phyloP scores from a whole-genome alignment of 2,329 filamentous ascomycete species.

The Huntiella abstrusa region DNA sequence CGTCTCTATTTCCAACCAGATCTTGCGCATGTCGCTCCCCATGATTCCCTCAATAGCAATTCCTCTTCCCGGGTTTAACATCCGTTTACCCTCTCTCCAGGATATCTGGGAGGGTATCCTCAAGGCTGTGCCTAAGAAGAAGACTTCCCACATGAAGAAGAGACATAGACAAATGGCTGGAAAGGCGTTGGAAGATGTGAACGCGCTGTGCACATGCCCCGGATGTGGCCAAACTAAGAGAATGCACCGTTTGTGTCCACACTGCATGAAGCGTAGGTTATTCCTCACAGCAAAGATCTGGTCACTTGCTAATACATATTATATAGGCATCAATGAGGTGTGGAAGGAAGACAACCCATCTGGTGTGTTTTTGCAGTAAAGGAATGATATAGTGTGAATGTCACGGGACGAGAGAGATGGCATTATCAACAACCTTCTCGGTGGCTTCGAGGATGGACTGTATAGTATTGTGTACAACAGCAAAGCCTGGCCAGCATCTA shows the following conservation, averaged over 20 bases:
- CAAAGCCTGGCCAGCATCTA: constrained; percentile 4
- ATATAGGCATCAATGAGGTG: constrained; percentile 12
- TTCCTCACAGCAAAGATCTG: neutral
- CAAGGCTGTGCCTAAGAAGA: constrained; percentile 92
- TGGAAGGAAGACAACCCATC: constrained; percentile 13
- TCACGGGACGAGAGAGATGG: neutral
- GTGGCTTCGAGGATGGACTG: constrained; percentile 2
- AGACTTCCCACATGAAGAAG: constrained; percentile 93
- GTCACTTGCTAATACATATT: neutral
- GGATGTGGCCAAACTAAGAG: constrained; percentile 77
- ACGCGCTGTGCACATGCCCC: constrained; percentile 69
- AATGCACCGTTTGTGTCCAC: constrained; percentile 71
- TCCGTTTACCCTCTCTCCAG: constrained; percentile 38
- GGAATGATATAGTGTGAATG: neutral
- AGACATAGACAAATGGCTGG: constrained; percentile 85
- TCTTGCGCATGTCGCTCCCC: constrained; percentile 16
- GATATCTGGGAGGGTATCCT: constrained; percentile 88
- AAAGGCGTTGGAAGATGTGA: constrained; percentile 85
- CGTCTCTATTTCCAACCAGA: constrained; percentile 5
- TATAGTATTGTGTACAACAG: constrained; percentile 11
- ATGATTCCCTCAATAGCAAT: constrained; percentile 36
- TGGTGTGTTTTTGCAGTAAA: constrained; percentile 11
- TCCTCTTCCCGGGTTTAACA: constrained; percentile 40
- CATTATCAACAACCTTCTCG: neutral
- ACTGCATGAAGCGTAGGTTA: constrained; percentile 62